Evolutionary conservation across 1,139 yeast genomes (phyloP).

Genomic region (Meyerozyma sp.): DNA sequence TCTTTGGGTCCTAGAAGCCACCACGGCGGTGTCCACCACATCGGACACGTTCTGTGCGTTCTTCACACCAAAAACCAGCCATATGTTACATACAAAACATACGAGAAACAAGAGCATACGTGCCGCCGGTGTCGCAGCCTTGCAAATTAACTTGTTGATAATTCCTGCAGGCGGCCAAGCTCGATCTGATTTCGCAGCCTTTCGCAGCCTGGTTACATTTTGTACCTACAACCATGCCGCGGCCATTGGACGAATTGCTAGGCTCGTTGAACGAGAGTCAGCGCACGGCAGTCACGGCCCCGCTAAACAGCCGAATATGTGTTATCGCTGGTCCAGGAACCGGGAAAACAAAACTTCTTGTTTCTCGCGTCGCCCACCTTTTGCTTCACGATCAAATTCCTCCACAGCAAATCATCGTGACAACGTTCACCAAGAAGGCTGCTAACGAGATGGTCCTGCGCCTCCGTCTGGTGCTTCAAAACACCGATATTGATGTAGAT

Average conservation of each 20-base stretch:
- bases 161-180: neutral
- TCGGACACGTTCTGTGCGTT: neutral
- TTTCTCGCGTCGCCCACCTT: constrained; percentile 72
- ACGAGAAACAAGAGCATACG: neutral
- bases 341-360: constrained; percentile 78
- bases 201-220: neutral
- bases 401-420: constrained; percentile 66
- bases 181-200: neutral
- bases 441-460: constrained; percentile 78
- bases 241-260: constrained; percentile 2
- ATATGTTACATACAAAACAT: neutral
- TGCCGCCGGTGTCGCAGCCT: neutral
- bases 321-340: constrained; percentile 93
- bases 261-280: constrained; percentile 53
- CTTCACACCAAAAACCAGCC: neutral
- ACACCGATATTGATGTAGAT: constrained; percentile 29
- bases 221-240: neutral
- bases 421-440: constrained; percentile 89
- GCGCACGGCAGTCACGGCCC: constrained; percentile 53
- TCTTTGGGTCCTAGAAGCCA: constrained; percentile 49
- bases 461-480: constrained; percentile 34
- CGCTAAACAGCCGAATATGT: constrained; percentile 53
- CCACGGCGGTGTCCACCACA: neutral
- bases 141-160: neutral
- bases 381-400: constrained; percentile 43